Percentiles rank a stretch among this genome's conserved stretches.
phyloP scores from a whole-genome alignment of 2,329 filamentous ascomycete species.

The Lasiodiplodia hormozganensis region DNA sequence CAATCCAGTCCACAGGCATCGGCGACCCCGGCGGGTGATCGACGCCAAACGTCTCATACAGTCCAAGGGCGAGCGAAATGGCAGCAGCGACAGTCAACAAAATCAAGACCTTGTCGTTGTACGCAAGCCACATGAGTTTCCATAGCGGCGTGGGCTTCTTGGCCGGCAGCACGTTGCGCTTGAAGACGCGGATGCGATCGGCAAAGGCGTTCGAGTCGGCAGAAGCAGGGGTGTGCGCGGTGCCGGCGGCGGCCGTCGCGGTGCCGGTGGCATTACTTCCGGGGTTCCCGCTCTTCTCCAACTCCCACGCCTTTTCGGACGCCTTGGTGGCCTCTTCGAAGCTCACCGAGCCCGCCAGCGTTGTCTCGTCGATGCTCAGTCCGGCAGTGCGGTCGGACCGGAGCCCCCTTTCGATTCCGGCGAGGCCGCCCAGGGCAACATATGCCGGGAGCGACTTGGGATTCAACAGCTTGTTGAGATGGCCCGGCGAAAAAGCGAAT shows the following conservation, averaged over 20 bases:
- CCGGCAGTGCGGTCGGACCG: constrained; percentile 70
- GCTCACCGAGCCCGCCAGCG: constrained; percentile 67
- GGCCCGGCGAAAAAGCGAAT: constrained; percentile 83
- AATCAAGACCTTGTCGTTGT: constrained; percentile 82
- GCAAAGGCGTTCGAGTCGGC: constrained; percentile 47
- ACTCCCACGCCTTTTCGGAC: not conserved
- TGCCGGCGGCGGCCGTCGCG: constrained; percentile 33
- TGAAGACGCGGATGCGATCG: constrained; percentile 74
- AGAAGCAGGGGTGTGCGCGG: constrained; percentile 18
- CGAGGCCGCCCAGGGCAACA: constrained; percentile 74
- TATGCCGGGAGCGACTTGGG: constrained; percentile 80
- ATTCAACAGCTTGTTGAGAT: constrained; percentile 81
- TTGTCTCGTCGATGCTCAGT: constrained; percentile 72
- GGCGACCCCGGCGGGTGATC: constrained; percentile 34
- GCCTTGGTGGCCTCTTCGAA: constrained; percentile 68
- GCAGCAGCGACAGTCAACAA: constrained; percentile 73
- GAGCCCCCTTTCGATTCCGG: constrained; percentile 76
- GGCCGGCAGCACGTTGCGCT: constrained; percentile 72
- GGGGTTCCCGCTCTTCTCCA: constrained; percentile 33
- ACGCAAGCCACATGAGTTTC: constrained; percentile 78
- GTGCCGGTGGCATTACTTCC: constrained; percentile 31
- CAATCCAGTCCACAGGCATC: constrained; percentile 42
- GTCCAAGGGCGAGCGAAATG: constrained; percentile 76
- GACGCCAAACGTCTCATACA: constrained; percentile 66
- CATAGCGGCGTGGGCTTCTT: constrained; percentile 74